phyloP scores from a whole-genome alignment of 495 filamentous ascomycete genomes.

The Daldinia concentrica region DNA sequence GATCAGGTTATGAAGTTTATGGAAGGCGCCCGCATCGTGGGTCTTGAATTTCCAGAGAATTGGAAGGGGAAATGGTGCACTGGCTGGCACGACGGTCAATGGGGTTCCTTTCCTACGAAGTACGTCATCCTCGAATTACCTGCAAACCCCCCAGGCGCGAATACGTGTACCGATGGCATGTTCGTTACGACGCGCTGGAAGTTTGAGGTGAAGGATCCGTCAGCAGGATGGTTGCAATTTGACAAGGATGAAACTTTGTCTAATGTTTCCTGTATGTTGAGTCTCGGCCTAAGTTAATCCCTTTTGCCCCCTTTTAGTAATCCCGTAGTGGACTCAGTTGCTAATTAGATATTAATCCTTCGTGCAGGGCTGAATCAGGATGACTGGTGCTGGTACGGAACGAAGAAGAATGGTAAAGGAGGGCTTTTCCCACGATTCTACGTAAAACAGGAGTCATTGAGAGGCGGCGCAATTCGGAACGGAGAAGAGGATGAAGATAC shows the following conservation, averaged over 20 bases:
- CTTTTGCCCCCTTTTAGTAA: neutral
- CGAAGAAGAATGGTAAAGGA: conserved; percentile 54
- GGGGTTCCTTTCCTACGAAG: conserved; percentile 54
- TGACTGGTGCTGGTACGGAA: conserved; percentile 60
- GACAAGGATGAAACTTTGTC: conserved; percentile 55
- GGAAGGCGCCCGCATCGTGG: conserved; percentile 55
- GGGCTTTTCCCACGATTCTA: conserved; percentile 53
- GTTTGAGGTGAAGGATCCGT: conserved; percentile 43
- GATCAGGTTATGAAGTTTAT: conserved; percentile 55
- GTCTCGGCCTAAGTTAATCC: conserved; percentile 4
- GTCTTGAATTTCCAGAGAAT: conserved; percentile 55
- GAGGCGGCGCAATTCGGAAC: conserved; percentile 18
- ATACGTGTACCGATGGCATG: conserved; percentile 36
- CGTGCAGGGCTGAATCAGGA: conserved; percentile 47
- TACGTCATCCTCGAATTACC: conserved; percentile 50
- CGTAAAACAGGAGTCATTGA: conserved; percentile 31
- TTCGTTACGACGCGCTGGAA: conserved; percentile 56
- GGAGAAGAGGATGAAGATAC: conserved; percentile 22
- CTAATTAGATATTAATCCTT: conserved; percentile 2
- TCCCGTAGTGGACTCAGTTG: neutral
- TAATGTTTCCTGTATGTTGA: conserved; percentile 49
- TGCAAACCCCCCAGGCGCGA: conserved; percentile 20
- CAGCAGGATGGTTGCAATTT: conserved; percentile 52
- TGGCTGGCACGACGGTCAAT: conserved; percentile 57
- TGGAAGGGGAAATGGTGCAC: conserved; percentile 58